phyloP scores from a whole-genome alignment of 2,329 filamentous ascomycete genomes.

The Phialemoniopsis sp. region DNA sequence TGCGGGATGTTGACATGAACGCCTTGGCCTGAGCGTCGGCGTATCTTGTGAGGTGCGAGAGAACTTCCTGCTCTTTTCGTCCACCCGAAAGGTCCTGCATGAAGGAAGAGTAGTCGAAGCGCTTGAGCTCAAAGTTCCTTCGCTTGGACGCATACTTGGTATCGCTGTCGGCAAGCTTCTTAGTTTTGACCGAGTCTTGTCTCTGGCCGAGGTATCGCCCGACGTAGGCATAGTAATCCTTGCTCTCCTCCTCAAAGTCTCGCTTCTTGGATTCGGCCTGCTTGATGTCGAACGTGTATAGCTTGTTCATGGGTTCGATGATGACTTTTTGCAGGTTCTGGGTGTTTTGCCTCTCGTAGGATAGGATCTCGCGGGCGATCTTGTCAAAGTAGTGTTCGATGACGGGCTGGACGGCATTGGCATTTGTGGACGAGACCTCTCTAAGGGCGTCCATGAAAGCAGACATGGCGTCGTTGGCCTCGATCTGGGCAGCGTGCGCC shows the following conservation, averaged over 20 bases:
- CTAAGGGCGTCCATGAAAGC: slow-evolving; percentile 81
- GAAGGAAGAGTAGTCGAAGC: slow-evolving; percentile 98
- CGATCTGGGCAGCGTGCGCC: slow-evolving; percentile 71
- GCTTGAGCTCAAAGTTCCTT: slow-evolving; percentile 91
- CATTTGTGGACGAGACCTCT: slow-evolving; percentile 86
- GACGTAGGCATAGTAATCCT: slow-evolving; percentile 96
- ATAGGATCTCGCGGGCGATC: slow-evolving; percentile 84
- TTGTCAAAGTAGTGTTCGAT: slow-evolving; percentile 98
- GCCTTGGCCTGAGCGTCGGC: slow-evolving; percentile 84
- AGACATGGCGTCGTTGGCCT: slow-evolving; percentile 80
- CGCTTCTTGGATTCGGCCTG: slow-evolving; percentile 95
- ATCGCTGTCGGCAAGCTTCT: slow-evolving; percentile 92
- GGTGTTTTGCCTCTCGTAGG: slow-evolving; percentile 82
- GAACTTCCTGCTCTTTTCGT: slow-evolving; percentile 94
- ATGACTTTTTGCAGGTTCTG: slow-evolving; percentile 84
- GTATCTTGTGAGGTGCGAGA: slow-evolving; percentile 91
- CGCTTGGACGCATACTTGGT: slow-evolving; percentile 94
- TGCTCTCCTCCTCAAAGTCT: slow-evolving; percentile 97
- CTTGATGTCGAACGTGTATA: slow-evolving; percentile 96
- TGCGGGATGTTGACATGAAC: slow-evolving; percentile 80
- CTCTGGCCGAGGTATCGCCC: slow-evolving; percentile 93
- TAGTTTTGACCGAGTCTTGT: slow-evolving; percentile 93
- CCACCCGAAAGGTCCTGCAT: slow-evolving; percentile 99
- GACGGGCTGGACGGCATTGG: slow-evolving; percentile 93
- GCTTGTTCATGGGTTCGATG: slow-evolving; percentile 86